These are phyloP conservation scores for Talaromyces trachyspermus DNA, from an alignment of 495 filamentous ascomycete genomes.

Conservation along the genomic window DNA sequence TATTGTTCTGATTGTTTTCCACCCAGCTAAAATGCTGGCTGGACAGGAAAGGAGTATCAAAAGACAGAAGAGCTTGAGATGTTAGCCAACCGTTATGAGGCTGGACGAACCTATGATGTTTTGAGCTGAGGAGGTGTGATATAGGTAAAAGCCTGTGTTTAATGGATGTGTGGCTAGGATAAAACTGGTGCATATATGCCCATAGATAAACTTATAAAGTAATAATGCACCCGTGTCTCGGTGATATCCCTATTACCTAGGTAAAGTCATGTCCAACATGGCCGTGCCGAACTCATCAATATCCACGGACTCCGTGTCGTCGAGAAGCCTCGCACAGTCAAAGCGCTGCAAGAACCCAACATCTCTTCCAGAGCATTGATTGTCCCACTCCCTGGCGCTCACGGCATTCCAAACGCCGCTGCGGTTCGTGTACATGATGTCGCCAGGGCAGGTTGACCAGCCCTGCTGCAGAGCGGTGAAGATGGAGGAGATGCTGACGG, in stretches of 20 bases:
- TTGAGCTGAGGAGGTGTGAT: too few relatives aligned
- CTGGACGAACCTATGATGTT: too few relatives aligned
- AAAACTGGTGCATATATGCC: too few relatives aligned
- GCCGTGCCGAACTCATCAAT: not conserved
- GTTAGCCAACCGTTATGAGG: too few relatives aligned
- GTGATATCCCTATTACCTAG: too few relatives aligned
- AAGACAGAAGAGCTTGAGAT: constrained; percentile 1
- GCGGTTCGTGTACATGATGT: not conserved
- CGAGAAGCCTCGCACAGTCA: not conserved
- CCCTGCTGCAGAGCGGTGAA: not conserved
- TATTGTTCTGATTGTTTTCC: constrained; percentile 35
- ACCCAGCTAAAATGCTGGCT: constrained; percentile 18
- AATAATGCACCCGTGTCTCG: too few relatives aligned
- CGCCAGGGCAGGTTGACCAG: not conserved
- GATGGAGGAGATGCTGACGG: not conserved
- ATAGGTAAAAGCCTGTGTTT: too few relatives aligned
- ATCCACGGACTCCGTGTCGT: not conserved
- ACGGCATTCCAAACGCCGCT: not conserved
- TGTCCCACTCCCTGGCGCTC: not conserved
- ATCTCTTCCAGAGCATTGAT: not conserved
- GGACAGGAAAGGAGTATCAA: not conserved
- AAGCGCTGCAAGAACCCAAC: not conserved
- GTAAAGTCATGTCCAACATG: not conserved
- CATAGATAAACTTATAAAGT: too few relatives aligned
- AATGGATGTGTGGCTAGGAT: too few relatives aligned